These are phyloP conservation scores for Malus domestica DNA, from an alignment of 306 rosid species.

Conservation along the genomic window ASM211411v1 NC_041792.1:21842407-21842906, in stretches of 20 bases:
- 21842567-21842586: conserved; percentile 1
- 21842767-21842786: neutral
- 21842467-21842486: neutral
- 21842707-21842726: neutral
- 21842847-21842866: neutral
- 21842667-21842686: neutral
- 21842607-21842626: neutral
- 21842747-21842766: neutral
- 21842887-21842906: neutral
- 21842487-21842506: neutral
- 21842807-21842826: neutral
- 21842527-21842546: neutral
- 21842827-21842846: neutral
- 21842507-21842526: neutral
- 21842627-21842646: conserved; percentile 2
- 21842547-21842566: neutral
- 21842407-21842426: neutral
- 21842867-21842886: neutral
- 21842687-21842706: neutral
- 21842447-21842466: neutral
- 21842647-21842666: conserved; percentile 1
- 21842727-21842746: neutral
- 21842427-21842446: neutral
- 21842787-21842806: neutral
- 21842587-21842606: neutral